Evolutionary conservation across 768 basidiomycete species (phyloP), one percentile per base, ranked within the genome.

Genomic region (Lentinula detonsa): DNA sequence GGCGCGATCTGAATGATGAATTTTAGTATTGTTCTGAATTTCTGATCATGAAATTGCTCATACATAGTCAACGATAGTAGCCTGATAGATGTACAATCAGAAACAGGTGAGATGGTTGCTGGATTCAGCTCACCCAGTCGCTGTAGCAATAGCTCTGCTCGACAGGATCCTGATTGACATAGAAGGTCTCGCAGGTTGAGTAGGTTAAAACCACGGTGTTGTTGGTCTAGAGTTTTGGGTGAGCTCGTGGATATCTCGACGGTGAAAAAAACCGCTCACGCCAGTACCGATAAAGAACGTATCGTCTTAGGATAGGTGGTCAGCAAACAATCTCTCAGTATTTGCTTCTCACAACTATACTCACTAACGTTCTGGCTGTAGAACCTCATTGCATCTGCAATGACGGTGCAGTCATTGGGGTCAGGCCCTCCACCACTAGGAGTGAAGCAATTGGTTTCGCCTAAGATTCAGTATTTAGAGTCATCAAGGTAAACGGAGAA

Each of bases 301-400:
- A 5, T 70, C 66, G 13, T 73, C 75, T 77, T 51, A 48, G 56
- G 6, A 52, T 39, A 11, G 10, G 37, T 34, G 31, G 1, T 15
- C 10, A 31, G 6, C 13, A n/a, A 2, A 34, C 49, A 50, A 7
- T 45, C 21, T 21, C 13, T 13, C 34, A 8, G 3, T 28, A 11
- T 21, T 56, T 10, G 46, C 9, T 8, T 11, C 34, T 11, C 34
- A 18, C 33, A 48, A 15, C 28, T 55, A 49, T 18, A 69, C 71
- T 16, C 45, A 73, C 79, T 79, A 37, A 74, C 70, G 65, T 81
- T 80, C 70, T 81, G 73, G 53, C 74, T 74, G 62, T 79, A 76
- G 63, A 72, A 84, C 4, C 73, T 72, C 61, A 82, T 64, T 3
- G 81, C 80, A 57, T 81, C 79, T 4, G 79, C 75, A 61, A 84